A percentile compares a stretch with the other conserved stretches of the same genome.
Conservation (phyloP, 176 grass and related monocot genomes). For the Carex pumila region DNA sequence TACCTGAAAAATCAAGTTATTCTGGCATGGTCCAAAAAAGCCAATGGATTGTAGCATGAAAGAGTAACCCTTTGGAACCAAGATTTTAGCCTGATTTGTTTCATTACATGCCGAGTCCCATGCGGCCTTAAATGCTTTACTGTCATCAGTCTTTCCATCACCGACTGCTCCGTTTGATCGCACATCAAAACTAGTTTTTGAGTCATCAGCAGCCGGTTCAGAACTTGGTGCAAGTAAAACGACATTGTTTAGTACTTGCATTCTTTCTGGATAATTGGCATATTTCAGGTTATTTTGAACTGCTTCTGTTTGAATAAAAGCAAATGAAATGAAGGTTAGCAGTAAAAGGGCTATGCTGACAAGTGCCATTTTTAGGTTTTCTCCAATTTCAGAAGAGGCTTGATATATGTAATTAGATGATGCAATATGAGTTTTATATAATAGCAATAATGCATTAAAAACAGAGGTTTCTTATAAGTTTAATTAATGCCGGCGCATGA, state of each 20-base stretch:
- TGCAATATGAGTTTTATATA: not conserved
- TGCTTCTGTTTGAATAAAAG: not conserved
- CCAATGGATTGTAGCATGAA: slow-evolving; percentile 20
- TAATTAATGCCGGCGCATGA: no score
- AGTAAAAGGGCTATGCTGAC: not conserved
- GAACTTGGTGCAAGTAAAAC: not conserved
- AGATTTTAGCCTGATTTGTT: slow-evolving; percentile 1
- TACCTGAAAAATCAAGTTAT: slow-evolving; percentile 27
- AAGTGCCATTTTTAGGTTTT: not conserved
- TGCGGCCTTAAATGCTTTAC: slow-evolving; percentile 28
- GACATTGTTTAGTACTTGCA: not conserved
- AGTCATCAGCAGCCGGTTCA: not conserved
- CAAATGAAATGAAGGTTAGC: not conserved
- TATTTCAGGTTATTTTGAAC: not conserved
- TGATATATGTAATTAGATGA: not conserved
- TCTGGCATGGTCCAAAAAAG: slow-evolving; percentile 31
- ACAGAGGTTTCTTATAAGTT: not conserved
- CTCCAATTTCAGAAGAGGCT: not conserved
- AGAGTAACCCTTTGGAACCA: slow-evolving; percentile 17
- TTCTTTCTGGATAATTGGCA: not conserved
- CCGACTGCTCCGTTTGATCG: slow-evolving; percentile 23
- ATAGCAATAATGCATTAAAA: not conserved
- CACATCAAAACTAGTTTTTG: slow-evolving; percentile 11
- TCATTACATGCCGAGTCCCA: slow-evolving; percentile 31
- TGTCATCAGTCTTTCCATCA: slow-evolving; percentile 37